phyloP scores from a whole-genome alignment of 2,329 filamentous ascomycete genomes.

The Berkeleyomyces rouxiae region DNA sequence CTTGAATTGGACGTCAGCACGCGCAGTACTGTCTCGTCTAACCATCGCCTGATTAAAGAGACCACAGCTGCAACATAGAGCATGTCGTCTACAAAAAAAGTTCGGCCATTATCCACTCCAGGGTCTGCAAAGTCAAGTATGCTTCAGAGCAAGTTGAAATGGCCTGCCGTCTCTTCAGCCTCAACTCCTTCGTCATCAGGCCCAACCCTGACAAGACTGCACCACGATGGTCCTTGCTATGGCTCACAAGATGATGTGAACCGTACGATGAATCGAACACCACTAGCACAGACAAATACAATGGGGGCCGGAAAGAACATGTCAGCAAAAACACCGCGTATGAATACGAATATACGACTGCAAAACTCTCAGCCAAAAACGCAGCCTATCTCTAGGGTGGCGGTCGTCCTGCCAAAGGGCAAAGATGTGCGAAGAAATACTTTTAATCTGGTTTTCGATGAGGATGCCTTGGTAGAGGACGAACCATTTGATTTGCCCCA shows the following conservation, averaged over 20 bases:
- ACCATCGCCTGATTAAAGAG: no score
- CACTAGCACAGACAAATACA: not conserved
- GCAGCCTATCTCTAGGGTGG: not conserved
- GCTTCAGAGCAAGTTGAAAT: not conserved
- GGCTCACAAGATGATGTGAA: not conserved
- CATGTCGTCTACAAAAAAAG: not conserved
- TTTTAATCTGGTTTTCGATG: not conserved
- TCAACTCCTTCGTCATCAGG: not conserved
- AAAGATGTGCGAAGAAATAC: not conserved
- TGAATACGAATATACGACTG: not conserved
- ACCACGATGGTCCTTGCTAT: not conserved
- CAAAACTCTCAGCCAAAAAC: not conserved
- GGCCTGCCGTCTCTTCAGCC: not conserved
- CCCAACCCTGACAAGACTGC: not conserved
- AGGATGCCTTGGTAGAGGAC: not conserved
- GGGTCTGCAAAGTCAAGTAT: not conserved
- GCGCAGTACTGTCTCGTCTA: no score
- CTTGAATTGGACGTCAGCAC: no score
- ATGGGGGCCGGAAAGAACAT: not conserved
- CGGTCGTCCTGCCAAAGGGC: not conserved
- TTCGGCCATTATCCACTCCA: not conserved
- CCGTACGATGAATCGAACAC: not conserved
- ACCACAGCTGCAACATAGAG: not conserved
- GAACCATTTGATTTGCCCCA: not conserved
- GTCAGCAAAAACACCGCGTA: not conserved